Evolutionary conservation across 2,329 filamentous ascomycete genomes (phyloP), one percentile per base, ranked within the genome.

Genomic region (Aspergillus sp.): DNA sequence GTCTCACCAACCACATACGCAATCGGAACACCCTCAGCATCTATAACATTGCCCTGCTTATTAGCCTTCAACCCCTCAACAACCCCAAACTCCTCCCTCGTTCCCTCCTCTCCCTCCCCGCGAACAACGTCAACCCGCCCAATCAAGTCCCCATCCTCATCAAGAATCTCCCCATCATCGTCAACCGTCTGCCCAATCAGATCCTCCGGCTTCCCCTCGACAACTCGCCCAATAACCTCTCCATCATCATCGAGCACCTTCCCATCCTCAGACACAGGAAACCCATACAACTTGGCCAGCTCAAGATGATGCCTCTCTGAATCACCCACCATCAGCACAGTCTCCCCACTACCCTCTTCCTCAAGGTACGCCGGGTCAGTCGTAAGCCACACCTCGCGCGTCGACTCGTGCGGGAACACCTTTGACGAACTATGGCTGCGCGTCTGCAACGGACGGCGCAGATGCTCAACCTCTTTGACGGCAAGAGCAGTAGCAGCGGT

Each of bases 121-220:
- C 11, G 38, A 3, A 38, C 4, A 19, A 69, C 38, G 38, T 74
- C 73, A 4, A 75, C 76, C 6, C 78, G 73, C 17, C 79, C 79
- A 58, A 81, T 76, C 31, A 74, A 43, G 25, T 74, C 72, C 7
- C 73, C 73, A 3, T 74, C 68, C 13, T 62, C 51, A n/a, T 58
- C 55, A 1, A 62, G 25, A 23, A 58, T 52, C 34, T 62, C 55
- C 4, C 60, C 60, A 51, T 53, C 17, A 5, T 28, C 49, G n/a
- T 58, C 54, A 15, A 80, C 69, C 17, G 71, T 72, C 50, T 79
- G 75, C 3, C 78, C 79, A 49, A 77, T 72, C 4, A 81, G 71
- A 50, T 80, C 77, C 28, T 74, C 73, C 0, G 76, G 70, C 30
- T 80, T 75, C 1, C 79, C 79, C 60, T 81, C 78, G 8, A 77